phyloP scores from a whole-genome alignment of 805 yeast genomes.

The Monosporozyma aquatica region DNA sequence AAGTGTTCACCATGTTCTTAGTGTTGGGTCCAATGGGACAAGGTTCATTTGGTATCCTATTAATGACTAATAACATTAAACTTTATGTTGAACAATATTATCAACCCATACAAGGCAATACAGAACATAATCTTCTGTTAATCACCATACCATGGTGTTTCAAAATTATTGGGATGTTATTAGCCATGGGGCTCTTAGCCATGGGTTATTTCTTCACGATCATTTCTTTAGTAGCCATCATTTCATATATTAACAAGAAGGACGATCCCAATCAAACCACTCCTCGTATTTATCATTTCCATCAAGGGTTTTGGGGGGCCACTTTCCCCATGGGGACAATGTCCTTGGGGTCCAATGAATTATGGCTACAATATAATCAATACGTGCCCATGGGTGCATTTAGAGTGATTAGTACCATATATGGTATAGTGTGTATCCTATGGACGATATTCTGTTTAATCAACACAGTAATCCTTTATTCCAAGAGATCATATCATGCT shows the following conservation, averaged over 20 bases:
- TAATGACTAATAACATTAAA: slow-evolving; percentile 40
- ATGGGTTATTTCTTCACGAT: slow-evolving; percentile 53
- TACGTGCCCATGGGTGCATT: slow-evolving; percentile 41
- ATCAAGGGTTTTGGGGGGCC: slow-evolving; percentile 66
- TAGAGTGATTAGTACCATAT: slow-evolving; percentile 52
- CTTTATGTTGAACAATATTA: slow-evolving; percentile 17
- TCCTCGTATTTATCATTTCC: slow-evolving; percentile 33
- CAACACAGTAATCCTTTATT: slow-evolving; percentile 8
- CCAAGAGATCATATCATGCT: neutral
- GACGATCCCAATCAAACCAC: slow-evolving; percentile 15
- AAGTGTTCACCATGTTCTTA: slow-evolving; percentile 59
- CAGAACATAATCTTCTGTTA: slow-evolving; percentile 12
- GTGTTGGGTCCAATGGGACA: slow-evolving; percentile 85
- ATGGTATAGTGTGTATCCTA: slow-evolving; percentile 43
- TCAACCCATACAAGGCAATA: slow-evolving; percentile 7
- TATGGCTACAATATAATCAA: slow-evolving; percentile 38
- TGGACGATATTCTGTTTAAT: slow-evolving; percentile 37
- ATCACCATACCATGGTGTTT: slow-evolving; percentile 26
- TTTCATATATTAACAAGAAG: slow-evolving; percentile 11
- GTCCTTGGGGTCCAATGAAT: slow-evolving; percentile 48
- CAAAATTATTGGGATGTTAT: slow-evolving; percentile 31
- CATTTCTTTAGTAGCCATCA: slow-evolving; percentile 31
- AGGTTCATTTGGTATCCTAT: slow-evolving; percentile 60
- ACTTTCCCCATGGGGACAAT: slow-evolving; percentile 88
- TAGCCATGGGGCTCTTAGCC: slow-evolving; percentile 40